A percentile compares a stretch with the other conserved stretches of the same genome.
These are phyloP conservation scores for Cercospora sp. DNA, from an alignment of 2,329 filamentous ascomycete genomes.

Conservation along the genomic window DNA sequence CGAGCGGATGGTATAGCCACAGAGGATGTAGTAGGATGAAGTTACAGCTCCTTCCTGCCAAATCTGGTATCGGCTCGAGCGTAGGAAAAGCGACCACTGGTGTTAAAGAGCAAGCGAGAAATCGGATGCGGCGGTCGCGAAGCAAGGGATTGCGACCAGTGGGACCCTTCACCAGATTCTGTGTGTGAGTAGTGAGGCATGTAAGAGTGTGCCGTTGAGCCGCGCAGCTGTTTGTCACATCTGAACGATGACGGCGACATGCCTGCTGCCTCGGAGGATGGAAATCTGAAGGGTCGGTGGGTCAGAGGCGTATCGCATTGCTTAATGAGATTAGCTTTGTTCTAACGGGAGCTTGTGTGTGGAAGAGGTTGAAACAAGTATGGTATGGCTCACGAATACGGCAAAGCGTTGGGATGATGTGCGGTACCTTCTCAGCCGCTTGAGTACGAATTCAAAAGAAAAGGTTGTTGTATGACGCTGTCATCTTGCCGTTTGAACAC, in stretches of 20 bases:
- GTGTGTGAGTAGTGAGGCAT: neutral
- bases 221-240: neutral
- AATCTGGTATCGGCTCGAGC: neutral
- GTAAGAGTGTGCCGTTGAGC: neutral
- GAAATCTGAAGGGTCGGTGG: neutral
- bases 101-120: neutral
- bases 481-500: neutral
- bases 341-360: neutral
- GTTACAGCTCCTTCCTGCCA: neutral
- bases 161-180: neutral
- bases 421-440: neutral
- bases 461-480: neutral
- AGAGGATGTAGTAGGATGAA: neutral
- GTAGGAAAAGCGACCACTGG: neutral
- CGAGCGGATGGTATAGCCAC: neutral
- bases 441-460: neutral
- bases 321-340: neutral
- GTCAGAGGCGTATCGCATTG: neutral
- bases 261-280: neutral
- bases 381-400: neutral
- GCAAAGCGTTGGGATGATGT: neutral
- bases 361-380: neutral
- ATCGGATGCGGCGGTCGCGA: neutral
- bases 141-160: neutral
- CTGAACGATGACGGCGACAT: neutral